Evolutionary conservation across 2,329 filamentous ascomycete genomes (phyloP).

Genomic region (Cladosporium sp.): DNA sequence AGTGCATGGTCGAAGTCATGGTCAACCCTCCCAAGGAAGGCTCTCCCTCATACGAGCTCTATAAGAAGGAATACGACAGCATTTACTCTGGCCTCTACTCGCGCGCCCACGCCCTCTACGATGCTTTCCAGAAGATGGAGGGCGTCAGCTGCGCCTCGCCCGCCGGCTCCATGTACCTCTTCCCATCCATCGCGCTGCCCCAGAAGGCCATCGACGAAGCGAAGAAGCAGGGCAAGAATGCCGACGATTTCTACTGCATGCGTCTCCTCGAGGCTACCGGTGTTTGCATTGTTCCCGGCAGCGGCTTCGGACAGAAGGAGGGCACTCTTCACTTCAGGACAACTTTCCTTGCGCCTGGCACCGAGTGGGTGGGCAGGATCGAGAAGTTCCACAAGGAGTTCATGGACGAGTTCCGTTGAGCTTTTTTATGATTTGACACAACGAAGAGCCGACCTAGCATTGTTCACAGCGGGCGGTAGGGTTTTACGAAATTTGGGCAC

Average conservation of each 20-base stretch:
- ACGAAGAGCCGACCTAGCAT: not conserved
- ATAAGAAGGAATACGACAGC: conserved; percentile 78
- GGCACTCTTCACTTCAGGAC: conserved; percentile 92
- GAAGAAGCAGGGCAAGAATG: conserved; percentile 65
- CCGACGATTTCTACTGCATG: conserved; percentile 95
- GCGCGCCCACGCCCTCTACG: conserved; percentile 81
- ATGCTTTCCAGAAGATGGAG: conserved; percentile 92
- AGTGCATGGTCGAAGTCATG: conserved; percentile 97
- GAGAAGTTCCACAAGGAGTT: conserved; percentile 90
- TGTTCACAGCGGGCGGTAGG: not conserved
- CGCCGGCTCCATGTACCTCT: conserved; percentile 98
- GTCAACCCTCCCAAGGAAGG: conserved; percentile 88
- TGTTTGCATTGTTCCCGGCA: conserved; percentile 89
- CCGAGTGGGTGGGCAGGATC: conserved; percentile 87
- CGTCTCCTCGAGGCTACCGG: conserved; percentile 88
- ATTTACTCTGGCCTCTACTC: conserved; percentile 78
- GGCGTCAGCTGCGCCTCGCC: conserved; percentile 87
- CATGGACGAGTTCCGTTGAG: conserved; percentile 70
- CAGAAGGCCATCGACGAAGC: conserved; percentile 75
- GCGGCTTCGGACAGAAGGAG: conserved; percentile 91
- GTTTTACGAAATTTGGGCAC: not conserved
- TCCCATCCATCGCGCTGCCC: conserved; percentile 86
- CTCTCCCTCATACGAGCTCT: conserved; percentile 79
- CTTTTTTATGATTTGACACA: not conserved
- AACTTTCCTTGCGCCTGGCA: conserved; percentile 93